A percentile compares a stretch with the other conserved stretches of the same genome.
Evolutionary conservation across 2,329 filamentous ascomycete species (phyloP).

Genomic region (Ambrosiella xylebori): DNA sequence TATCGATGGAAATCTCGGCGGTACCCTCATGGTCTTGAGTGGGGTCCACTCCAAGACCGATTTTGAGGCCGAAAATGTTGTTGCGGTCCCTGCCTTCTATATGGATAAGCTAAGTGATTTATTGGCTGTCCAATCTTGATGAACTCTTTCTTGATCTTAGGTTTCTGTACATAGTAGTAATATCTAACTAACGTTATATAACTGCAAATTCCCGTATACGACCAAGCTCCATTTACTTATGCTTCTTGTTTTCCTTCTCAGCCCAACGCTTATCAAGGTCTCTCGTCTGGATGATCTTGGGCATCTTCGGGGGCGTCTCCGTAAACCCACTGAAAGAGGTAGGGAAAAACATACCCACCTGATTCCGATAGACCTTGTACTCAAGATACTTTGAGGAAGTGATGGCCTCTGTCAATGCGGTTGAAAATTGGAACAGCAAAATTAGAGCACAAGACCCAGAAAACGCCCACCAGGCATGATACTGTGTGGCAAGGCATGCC

Average conservation of each 20-base stretch:
- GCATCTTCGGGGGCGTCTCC: conserved; percentile 19
- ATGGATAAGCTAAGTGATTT: conserved; percentile 74
- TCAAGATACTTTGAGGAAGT: conserved; percentile 72
- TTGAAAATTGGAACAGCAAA: conserved; percentile 75
- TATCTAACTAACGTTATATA: background rate
- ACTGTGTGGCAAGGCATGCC: conserved; percentile 58
- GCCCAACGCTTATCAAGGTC: conserved; percentile 26
- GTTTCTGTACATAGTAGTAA: background rate
- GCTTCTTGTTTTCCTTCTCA: conserved; percentile 10
- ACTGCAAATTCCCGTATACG: background rate
- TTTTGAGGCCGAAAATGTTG: conserved; percentile 51
- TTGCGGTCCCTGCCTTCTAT: conserved; percentile 63
- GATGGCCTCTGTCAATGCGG: conserved; percentile 70
- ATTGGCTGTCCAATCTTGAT: conserved; percentile 14
- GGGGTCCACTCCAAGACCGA: conserved; percentile 78
- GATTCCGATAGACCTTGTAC: conserved; percentile 67
- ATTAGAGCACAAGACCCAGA: conserved; percentile 53
- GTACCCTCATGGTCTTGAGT: conserved; percentile 78
- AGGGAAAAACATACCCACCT: conserved; percentile 73
- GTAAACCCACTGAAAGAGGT: conserved; percentile 28
- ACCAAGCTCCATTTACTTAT: background rate
- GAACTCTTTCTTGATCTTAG: background rate
- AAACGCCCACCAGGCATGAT: conserved; percentile 61
- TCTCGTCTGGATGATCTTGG: conserved; percentile 34
- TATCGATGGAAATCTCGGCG: conserved; percentile 74